Conservation (phyloP, 345 rosid genomes). For the Combretum micranthum region DNA sequence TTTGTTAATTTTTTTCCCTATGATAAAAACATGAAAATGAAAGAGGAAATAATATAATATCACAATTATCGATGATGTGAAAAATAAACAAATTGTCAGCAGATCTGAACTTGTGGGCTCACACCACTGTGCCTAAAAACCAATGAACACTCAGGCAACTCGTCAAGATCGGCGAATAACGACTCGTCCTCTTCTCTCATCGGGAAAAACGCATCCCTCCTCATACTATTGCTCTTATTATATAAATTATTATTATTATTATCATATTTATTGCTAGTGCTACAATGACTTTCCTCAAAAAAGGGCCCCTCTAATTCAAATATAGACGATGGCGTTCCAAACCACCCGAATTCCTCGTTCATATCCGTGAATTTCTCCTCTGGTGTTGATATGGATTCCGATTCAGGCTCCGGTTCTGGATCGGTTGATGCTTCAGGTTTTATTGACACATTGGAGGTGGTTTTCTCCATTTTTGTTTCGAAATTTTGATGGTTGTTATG, state of each 20-base stretch:
- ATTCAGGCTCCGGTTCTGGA: slow-evolving; percentile 22
- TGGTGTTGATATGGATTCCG: neutral
- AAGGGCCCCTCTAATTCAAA: slow-evolving; percentile 48
- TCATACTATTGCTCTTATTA: neutral
- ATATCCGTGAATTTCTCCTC: slow-evolving; percentile 42
- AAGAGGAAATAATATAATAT: neutral
- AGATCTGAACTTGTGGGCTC: slow-evolving; percentile 13
- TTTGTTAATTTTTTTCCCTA: too few species aligned
- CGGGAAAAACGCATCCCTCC: slow-evolving; percentile 40
- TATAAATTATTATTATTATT: neutral
- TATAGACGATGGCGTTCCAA: slow-evolving; percentile 63
- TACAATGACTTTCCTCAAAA: slow-evolving; percentile 29
- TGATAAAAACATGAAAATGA: too few species aligned
- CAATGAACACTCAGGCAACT: slow-evolving; percentile 89
- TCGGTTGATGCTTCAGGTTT: neutral
- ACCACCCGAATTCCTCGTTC: slow-evolving; percentile 61
- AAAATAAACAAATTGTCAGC: slow-evolving; percentile 6
- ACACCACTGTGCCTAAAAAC: slow-evolving; percentile 65
- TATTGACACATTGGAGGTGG: neutral
- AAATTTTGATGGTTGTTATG: slow-evolving; percentile 14
- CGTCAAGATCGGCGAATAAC: slow-evolving; percentile 91
- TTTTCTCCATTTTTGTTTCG: neutral
- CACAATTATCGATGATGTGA: neutral
- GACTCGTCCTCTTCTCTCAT: slow-evolving; percentile 85
- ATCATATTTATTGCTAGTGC: neutral